Evolutionary conservation across 768 basidiomycete species (phyloP).

Genomic region (Boletus rex-veris): DNA sequence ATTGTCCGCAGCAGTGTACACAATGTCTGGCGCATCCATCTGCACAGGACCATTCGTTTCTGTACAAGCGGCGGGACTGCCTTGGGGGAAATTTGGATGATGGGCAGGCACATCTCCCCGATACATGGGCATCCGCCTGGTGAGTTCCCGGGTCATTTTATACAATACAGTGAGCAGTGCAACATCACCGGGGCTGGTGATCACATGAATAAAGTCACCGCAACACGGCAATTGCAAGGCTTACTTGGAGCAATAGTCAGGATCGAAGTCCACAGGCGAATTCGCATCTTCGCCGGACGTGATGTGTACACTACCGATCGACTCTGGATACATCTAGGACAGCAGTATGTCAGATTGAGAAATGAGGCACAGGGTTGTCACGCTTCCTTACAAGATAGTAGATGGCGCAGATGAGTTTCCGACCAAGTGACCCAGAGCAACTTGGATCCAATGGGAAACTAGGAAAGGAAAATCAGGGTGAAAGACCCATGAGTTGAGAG

Average conservation of each 20-base stretch:
- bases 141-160: constrained; percentile 51
- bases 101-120: constrained; percentile 13
- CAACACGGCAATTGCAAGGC: constrained; percentile 1
- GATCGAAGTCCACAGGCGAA: constrained; percentile 42
- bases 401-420: constrained; percentile 26
- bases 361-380: neutral
- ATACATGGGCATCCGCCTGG: constrained; percentile 45
- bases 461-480: neutral
- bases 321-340: constrained; percentile 41
- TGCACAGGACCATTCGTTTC: constrained; percentile 18
- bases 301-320: constrained; percentile 48
- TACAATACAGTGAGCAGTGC: constrained; percentile 35
- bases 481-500: neutral
- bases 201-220: neutral
- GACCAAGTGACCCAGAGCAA: constrained; percentile 9
- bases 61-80: constrained; percentile 26
- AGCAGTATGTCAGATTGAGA: neutral
- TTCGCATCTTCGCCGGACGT: constrained; percentile 38
- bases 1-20: constrained; percentile 35
- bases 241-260: constrained; percentile 43
- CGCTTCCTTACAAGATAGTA: constrained; percentile 33
- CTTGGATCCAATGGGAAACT: constrained; percentile 26
- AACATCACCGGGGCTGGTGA: constrained; percentile 10
- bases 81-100: constrained; percentile 29
- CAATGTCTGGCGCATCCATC: constrained; percentile 29